Base-by-base conservation (phyloP, 2,329 filamentous ascomycete species). In the Cercospora zeae-maydis region DNA sequence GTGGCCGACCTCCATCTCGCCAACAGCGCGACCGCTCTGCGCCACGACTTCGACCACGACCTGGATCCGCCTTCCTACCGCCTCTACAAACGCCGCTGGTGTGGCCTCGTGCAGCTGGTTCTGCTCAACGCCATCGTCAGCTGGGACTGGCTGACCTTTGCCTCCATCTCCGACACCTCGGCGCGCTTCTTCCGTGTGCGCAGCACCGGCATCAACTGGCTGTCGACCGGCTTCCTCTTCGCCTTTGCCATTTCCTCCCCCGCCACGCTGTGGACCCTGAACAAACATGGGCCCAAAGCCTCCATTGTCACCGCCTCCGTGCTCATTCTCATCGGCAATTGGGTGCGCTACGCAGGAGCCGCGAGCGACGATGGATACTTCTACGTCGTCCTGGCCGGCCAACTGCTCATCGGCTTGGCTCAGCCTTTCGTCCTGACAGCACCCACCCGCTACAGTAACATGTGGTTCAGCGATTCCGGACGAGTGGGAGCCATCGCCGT, bases 101-200 rank as follows among this genome's bases (percentile, higher is more conserved):
- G 96, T 75, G 95, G 95, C 0, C 80, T 99, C 57, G 78, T 85
- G 21, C 91, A 96, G 77, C 78, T 98, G 73, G 89, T 92, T 6
- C 78, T 98, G 71, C 81, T 98, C 78, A 99, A 98, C 75, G 88
- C 97, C 61, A 86, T 98, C 64, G 89, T 96, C 45, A 96, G 91
- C 73, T 98, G 93, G 93, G 92, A 96, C 84, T 98, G 93, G 93
- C 85, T 98, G 70, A 95, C 92, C 6, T 97, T 92, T 76, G 89
- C 93, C 1, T 89, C 93, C 42, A 88, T 96, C 33, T 91, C 91
- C 1, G 84, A 84, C 34, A 86, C 88, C 21, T 84, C 91, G 1
- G 86, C 92, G 0, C 70, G 81, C 24, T 96, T 92, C 79, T 98
- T 96, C 74, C 69, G 79, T 57, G 90, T 93, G 11, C 83, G 83